Base-by-base conservation (phyloP, 169 alveolate genomes). In the Neospora caninum region DNA sequence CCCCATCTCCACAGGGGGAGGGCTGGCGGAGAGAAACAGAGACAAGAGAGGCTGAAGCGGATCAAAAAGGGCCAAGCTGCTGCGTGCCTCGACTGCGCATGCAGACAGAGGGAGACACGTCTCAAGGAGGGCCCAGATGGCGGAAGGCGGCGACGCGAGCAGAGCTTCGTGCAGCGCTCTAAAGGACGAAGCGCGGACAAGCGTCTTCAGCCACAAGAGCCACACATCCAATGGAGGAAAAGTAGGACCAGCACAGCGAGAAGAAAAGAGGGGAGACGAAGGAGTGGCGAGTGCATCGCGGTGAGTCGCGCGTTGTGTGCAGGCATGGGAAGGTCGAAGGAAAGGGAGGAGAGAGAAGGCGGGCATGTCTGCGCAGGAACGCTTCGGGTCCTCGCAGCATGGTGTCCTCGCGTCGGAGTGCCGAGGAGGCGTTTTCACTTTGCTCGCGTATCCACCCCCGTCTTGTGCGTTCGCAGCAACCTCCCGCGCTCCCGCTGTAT, bases 171-270 rank as follows among this genome's bases (percentile, higher is more conserved):
- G 89, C 6, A 82, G 89, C 2, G 31, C 67, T 0, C 38, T 13
- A 34, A 82, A 82, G 18, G 89, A 82, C 4, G 89, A 18, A 29
- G 25, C 89, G 2, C 89, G 43, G 0, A 36, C 36, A 0, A 82
- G 41, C n/a, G 89, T 42, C 64, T 42, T 41, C 58, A 82, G 41
- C 89, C 89, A 82, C 31, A 82, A 27, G 42, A 82, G 64, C 89
- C 89, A 82, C 67, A 82, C 89, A 42, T 82, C 89, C 22, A 82
- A 36, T 31, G 89, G 89, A 41, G 89, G 89, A 43, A 82, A 41
- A 31, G 4, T 6, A 31, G 41, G 36, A 7, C 4, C 27, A 22
- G 43, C 25, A 38, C 54, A 18, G 53, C 4, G 31, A 4, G 82
- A 29, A 31, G 38, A 69, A 34, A 20, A 34, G 82, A 34, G 13